Conservation (phyloP, 1,139 yeast species). For the Yamadazyma oceani region DNA sequence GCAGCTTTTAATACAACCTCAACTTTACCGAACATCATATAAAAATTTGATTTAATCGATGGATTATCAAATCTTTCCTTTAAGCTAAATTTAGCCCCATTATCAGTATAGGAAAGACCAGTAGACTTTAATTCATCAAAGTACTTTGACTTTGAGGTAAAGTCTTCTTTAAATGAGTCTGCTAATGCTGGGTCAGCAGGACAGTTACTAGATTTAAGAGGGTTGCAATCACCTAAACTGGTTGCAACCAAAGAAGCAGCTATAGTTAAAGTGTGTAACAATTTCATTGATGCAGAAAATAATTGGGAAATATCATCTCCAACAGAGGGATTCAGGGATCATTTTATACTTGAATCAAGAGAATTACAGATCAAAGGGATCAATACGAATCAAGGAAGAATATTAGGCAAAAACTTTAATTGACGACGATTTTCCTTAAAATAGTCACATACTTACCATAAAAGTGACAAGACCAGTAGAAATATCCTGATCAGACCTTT, state of each 20-base stretch:
- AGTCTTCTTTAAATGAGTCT: conserved; percentile 51
- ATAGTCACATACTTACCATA: neutral
- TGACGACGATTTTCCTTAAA: neutral
- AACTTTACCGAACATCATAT: conserved; percentile 82
- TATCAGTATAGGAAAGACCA: conserved; percentile 25
- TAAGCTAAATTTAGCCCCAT: conserved; percentile 63
- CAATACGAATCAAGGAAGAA: neutral
- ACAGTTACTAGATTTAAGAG: conserved; percentile 28
- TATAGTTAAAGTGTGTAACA: conserved; percentile 9
- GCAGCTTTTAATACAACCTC: conserved; percentile 75
- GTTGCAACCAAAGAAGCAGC: conserved; percentile 8
- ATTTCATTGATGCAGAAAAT: conserved; percentile 10
- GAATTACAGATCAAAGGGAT: neutral
- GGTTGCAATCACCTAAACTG: conserved; percentile 29
- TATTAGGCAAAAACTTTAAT: neutral
- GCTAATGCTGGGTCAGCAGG: conserved; percentile 56
- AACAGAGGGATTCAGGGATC: conserved; percentile 2
- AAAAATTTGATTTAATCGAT: conserved; percentile 69
- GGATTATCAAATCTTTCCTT: conserved; percentile 71
- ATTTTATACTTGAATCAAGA: conserved; percentile 3
- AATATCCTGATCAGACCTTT: too few relatives aligned
- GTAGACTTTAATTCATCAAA: conserved; percentile 28
- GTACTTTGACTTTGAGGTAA: conserved; percentile 42
- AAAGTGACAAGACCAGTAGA: neutral
- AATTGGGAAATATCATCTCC: too few relatives aligned